A percentile compares a stretch with the other conserved stretches of the same genome.
Conservation (phyloP, 495 filamentous ascomycete genomes). For the Penicillium cataractarum region DNA sequence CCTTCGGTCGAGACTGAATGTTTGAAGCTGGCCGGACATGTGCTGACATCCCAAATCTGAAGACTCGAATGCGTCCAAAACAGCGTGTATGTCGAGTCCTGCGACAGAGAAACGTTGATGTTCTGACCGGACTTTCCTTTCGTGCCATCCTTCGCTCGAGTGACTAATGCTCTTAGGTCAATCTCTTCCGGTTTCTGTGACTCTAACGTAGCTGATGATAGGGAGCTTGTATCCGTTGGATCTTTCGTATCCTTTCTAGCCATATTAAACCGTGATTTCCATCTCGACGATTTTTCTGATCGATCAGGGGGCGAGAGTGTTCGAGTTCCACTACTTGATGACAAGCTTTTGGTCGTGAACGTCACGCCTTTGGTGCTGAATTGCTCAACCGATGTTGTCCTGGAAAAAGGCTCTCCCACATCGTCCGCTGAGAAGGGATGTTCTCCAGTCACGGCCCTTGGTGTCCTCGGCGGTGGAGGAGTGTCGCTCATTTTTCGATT, state of each 20-base stretch:
- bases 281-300: background rate
- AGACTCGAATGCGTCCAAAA: background rate
- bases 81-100: background rate
- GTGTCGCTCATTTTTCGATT: background rate
- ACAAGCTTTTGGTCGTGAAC: background rate
- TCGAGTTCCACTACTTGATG: background rate
- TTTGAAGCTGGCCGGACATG: background rate
- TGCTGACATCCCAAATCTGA: background rate
- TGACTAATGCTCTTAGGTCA: background rate
- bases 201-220: background rate
- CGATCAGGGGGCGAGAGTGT: background rate
- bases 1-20: background rate
- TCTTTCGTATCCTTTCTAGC: background rate
- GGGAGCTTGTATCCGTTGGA: background rate
- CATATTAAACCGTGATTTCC: background rate
- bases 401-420: background rate
- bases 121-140: background rate
- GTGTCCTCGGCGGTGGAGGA: background rate
- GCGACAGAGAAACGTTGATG: background rate
- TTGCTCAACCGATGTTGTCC: background rate
- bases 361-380: background rate
- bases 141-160: background rate
- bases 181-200: background rate
- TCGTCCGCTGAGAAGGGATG: background rate
- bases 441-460: background rate